A percentile compares a stretch with the other conserved stretches of the same genome.
These are phyloP conservation scores for Hymenotorrendiella dingleyae DNA, from an alignment of 2,329 filamentous ascomycete genomes.

Conservation along the genomic window DNA sequence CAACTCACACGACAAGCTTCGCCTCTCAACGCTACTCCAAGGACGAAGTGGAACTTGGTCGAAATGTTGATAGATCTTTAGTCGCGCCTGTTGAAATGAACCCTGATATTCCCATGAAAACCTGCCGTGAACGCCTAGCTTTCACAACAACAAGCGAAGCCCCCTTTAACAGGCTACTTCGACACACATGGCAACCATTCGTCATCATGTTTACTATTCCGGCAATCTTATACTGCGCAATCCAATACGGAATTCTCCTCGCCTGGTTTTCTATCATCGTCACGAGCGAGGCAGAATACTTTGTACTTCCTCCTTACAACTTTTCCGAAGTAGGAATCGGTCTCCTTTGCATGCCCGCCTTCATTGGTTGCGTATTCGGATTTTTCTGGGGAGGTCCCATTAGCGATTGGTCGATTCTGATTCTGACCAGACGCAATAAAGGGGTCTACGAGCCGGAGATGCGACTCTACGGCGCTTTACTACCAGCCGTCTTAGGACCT, in stretches of 20 bases:
- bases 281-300: constrained; percentile 32
- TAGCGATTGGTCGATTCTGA: constrained; percentile 34
- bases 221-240: constrained; percentile 33
- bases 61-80: neutral
- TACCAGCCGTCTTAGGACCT: constrained; percentile 4
- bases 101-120: constrained; percentile 33
- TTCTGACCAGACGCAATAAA: constrained; percentile 31
- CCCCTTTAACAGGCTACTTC: constrained; percentile 29
- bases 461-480: constrained; percentile 30
- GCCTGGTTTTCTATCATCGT: constrained; percentile 35
- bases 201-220: constrained; percentile 34
- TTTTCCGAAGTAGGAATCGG: constrained; percentile 35
- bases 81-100: neutral
- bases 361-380: constrained; percentile 36
- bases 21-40: neutral
- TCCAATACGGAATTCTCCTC: constrained; percentile 34
- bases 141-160: constrained; percentile 23
- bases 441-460: constrained; percentile 39
- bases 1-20: neutral
- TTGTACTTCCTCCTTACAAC: constrained; percentile 36
- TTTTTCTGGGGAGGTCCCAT: constrained; percentile 31
- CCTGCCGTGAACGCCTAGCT: constrained; percentile 38
- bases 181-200: constrained; percentile 34
- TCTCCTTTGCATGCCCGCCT: constrained; percentile 34
- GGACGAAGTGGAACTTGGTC: neutral